These are phyloP conservation scores for Coemansia sp. DNA, from an alignment of 192 early-diverging fungal species.

Conservation along the genomic window DNA sequence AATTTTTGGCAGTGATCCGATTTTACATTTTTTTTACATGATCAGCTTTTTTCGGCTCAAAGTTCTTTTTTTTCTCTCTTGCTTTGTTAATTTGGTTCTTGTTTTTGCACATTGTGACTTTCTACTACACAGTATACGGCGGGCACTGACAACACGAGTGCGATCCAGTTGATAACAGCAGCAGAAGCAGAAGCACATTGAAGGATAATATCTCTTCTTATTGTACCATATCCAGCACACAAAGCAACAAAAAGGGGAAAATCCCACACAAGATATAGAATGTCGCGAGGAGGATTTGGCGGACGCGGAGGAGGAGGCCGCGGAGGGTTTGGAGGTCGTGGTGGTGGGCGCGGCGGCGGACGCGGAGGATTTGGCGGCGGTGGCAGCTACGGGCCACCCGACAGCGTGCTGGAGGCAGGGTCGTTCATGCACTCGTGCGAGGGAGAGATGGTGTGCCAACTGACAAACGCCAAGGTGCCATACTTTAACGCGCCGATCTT, in stretches of 20 bases:
- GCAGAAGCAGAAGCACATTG: background rate
- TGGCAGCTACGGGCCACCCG: constrained; percentile 69
- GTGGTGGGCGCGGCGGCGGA: constrained; percentile 53
- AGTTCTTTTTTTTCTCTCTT: background rate
- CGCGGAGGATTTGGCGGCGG: constrained; percentile 46
- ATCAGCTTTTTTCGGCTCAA: background rate
- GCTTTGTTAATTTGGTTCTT: background rate
- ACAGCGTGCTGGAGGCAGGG: constrained; percentile 80
- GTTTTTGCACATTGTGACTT: constrained; percentile 3
- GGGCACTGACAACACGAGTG: background rate
- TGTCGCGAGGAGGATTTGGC: constrained; percentile 46
- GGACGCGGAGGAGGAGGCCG: constrained; percentile 38
- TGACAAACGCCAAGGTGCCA: constrained; percentile 87
- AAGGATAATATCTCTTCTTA: background rate
- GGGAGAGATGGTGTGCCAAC: constrained; percentile 95
- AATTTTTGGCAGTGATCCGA: background rate
- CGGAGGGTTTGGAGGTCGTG: constrained; percentile 20
- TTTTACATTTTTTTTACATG: background rate
- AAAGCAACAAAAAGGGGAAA: background rate
- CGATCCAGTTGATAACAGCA: background rate
- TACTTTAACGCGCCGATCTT: constrained; percentile 99
- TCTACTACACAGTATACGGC: background rate
- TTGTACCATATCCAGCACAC: background rate
- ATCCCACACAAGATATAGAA: no score
- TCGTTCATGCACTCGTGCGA: constrained; percentile 92